Conservation (phyloP, 2,329 filamentous ascomycete species). For the Paecilomyces formosus region DNA sequence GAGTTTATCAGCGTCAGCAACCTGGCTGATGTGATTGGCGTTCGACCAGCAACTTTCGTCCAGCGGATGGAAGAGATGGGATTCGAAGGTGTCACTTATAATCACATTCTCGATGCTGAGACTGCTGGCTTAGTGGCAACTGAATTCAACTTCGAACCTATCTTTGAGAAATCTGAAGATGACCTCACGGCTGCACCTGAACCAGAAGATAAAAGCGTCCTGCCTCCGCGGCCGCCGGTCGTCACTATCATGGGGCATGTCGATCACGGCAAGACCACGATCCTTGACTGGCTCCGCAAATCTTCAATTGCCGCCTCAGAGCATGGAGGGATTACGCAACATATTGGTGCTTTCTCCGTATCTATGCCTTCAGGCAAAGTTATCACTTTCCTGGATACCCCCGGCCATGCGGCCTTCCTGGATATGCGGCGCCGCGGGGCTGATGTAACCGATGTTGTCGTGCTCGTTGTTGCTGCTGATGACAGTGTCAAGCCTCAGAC, state of each 20-base stretch:
- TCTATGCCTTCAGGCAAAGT: constrained; percentile 75
- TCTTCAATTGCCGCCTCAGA: constrained; percentile 86
- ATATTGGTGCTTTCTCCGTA: constrained; percentile 96
- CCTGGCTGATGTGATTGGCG: constrained; percentile 65
- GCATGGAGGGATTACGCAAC: constrained; percentile 95
- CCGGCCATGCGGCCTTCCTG: constrained; percentile 90
- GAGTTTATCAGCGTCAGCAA: constrained; percentile 88
- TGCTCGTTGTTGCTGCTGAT: constrained; percentile 91
- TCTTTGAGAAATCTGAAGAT: constrained; percentile 57
- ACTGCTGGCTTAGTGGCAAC: constrained; percentile 82
- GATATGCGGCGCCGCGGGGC: constrained; percentile 94
- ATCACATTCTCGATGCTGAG: constrained; percentile 84
- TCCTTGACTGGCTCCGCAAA: constrained; percentile 87
- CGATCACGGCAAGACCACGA: constrained; percentile 95
- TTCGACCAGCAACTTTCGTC: constrained; percentile 65
- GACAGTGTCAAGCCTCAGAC: constrained; percentile 98
- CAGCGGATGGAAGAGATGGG: constrained; percentile 73
- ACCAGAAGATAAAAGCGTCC: constrained; percentile 57
- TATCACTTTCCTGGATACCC: constrained; percentile 95
- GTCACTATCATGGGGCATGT: constrained; percentile 99
- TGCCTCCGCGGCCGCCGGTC: constrained; percentile 77
- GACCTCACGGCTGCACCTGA: constrained; percentile 67
- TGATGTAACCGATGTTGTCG: constrained; percentile 92
- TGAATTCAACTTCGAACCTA: constrained; percentile 87
- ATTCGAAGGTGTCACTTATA: constrained; percentile 75